A percentile compares a stretch with the other conserved stretches of the same genome.
These are phyloP conservation scores for Limonium bicolor DNA, from an alignment of 148 eudicot genomes.

Conservation along the genomic window DNA sequence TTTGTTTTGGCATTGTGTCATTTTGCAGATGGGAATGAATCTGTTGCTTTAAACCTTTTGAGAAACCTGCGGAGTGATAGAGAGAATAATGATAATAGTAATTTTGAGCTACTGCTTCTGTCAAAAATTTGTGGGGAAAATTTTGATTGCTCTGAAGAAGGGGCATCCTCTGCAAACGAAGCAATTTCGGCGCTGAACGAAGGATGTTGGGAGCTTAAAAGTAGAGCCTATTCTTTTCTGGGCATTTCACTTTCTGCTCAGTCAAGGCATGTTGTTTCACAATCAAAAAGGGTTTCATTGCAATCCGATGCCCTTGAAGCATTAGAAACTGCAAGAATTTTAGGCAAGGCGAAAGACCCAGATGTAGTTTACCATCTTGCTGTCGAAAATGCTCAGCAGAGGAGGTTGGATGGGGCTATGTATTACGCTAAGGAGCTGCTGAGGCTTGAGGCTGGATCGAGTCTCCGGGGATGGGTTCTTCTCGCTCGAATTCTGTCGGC, in stretches of 20 bases:
- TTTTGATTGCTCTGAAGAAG: slow-evolving; percentile 20
- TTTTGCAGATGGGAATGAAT: slow-evolving; percentile 43
- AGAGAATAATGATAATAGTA: slow-evolving; percentile 22
- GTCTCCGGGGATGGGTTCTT: slow-evolving; percentile 62
- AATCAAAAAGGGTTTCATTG: slow-evolving; percentile 29
- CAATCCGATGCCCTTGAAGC: slow-evolving; percentile 50
- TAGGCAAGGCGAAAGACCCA: slow-evolving; percentile 22
- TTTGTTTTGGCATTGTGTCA: slow-evolving; percentile 51
- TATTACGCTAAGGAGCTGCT: slow-evolving; percentile 48
- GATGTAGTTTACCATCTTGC: slow-evolving; percentile 40
- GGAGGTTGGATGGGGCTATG: slow-evolving; percentile 76
- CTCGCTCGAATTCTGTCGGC: slow-evolving; percentile 73
- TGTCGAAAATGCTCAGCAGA: slow-evolving; percentile 78
- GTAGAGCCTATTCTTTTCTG: slow-evolving; percentile 38
- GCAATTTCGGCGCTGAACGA: slow-evolving; percentile 16
- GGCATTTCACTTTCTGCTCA: slow-evolving; percentile 47
- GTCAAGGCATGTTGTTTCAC: slow-evolving; percentile 28
- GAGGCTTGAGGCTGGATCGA: slow-evolving; percentile 52
- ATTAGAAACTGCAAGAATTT: slow-evolving; percentile 32
- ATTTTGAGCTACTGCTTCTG: slow-evolving; percentile 35
- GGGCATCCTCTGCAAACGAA: slow-evolving; percentile 20
- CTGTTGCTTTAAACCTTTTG: slow-evolving; percentile 37
- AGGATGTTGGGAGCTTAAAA: slow-evolving; percentile 17
- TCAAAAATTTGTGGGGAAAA: slow-evolving; percentile 32
- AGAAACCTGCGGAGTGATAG: slow-evolving; percentile 35